Evolutionary conservation across 139 green algal species (phyloP).

Genomic region (Tetradesmus lagerheimii): DNA sequence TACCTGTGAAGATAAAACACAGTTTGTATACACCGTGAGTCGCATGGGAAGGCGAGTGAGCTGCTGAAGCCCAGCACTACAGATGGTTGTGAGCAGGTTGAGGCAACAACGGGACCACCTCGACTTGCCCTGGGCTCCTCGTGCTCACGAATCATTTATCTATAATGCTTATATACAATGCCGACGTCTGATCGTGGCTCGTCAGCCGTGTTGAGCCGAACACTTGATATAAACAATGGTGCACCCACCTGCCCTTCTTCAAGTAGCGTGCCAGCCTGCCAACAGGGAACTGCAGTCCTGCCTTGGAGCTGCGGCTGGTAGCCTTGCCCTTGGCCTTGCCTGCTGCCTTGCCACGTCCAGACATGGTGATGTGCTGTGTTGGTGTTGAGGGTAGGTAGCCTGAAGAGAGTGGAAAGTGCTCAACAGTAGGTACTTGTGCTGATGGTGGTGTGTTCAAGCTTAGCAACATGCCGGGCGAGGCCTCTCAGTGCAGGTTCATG

Average conservation of each 20-base stretch:
- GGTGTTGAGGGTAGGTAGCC: not conserved
- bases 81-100: not conserved
- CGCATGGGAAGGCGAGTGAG: too few relatives aligned
- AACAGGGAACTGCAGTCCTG: conserved; percentile 90
- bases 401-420: not conserved
- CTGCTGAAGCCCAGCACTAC: not conserved
- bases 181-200: not conserved
- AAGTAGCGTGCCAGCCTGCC: conserved; percentile 86
- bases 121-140: not conserved
- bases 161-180: not conserved
- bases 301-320: conserved; percentile 72
- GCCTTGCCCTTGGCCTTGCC: conserved; percentile 70
- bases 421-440: not conserved
- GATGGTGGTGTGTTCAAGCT: not conserved
- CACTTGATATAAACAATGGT: not conserved
- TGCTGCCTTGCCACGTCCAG: conserved; percentile 53
- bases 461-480: not conserved
- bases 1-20: conserved; percentile 33
- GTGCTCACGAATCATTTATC: not conserved
- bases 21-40: not conserved
- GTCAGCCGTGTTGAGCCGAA: not conserved
- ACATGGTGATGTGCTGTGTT: conserved; percentile 37
- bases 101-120: not conserved
- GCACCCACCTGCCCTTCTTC: conserved; percentile 82
- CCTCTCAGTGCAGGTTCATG: not conserved